Evolutionary conservation across 805 yeast species (phyloP).

Genomic region (Phaffomyces opuntiae): DNA sequence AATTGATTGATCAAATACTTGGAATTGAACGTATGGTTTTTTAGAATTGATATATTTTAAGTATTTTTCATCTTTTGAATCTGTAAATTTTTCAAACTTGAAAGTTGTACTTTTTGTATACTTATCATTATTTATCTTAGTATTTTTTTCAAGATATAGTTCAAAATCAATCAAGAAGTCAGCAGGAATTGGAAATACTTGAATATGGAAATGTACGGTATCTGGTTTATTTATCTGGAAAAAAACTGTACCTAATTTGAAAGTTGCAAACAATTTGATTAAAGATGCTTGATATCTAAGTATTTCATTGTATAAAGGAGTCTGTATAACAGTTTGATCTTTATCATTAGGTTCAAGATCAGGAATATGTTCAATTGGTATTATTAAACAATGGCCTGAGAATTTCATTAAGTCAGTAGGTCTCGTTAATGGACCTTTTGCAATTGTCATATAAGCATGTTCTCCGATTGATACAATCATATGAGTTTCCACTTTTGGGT

Average conservation of each 20-base stretch:
- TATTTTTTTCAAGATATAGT: conserved; percentile 37
- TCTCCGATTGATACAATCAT: conserved; percentile 74
- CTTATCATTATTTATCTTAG: conserved; percentile 40
- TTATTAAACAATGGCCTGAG: conserved; percentile 76
- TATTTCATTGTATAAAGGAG: conserved; percentile 39
- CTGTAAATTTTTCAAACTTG: conserved; percentile 30
- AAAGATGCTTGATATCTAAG: conserved; percentile 40
- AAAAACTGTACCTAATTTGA: conserved; percentile 46
- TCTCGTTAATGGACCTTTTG: conserved; percentile 77
- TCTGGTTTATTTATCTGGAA: conserved; percentile 62
- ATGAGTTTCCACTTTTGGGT: conserved; percentile 70
- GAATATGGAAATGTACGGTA: conserved; percentile 72
- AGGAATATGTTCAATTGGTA: conserved; percentile 73
- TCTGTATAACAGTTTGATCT: conserved; percentile 17
- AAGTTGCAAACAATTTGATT: conserved; percentile 35
- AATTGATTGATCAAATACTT: conserved; percentile 27
- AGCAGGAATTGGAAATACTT: conserved; percentile 63
- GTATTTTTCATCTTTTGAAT: conserved; percentile 22
- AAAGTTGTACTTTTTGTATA: conserved; percentile 36
- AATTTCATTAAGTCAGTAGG: conserved; percentile 43
- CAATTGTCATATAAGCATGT: conserved; percentile 60
- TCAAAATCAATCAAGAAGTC: conserved; percentile 37
- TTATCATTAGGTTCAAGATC: conserved; percentile 25
- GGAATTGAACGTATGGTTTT: conserved; percentile 24
- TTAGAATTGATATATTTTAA: conserved; percentile 22